Evolutionary conservation across 768 basidiomycete genomes (phyloP), one percentile per base, ranked within the genome.

Genomic region (Boletus rubropictus): DNA sequence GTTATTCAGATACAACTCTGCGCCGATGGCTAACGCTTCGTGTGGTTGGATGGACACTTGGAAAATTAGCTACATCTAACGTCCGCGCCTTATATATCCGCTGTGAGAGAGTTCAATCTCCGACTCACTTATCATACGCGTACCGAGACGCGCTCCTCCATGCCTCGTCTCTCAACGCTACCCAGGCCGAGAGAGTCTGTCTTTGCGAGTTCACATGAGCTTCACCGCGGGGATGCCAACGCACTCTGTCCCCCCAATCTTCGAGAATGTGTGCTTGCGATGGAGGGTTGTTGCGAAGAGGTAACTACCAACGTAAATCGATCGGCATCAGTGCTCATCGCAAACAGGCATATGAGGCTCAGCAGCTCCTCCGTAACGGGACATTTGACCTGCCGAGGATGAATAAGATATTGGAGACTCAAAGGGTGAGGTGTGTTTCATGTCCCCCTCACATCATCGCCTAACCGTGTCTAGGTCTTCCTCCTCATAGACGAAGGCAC

Each of bases 241-340:
- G 77, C 80, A 0, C 72, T 76, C 47, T 89, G 85, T 57, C 85
- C 85, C 3, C 84, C 80, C 0, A 80, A 80, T 63, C 70, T 89
- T 15, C 75, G 74, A 43, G 87, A 88, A 65, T 88, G 87, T 57
- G 87, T 89, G 4, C 69, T 76, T 54, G 81, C 83, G 1, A 80
- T 89, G 77, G 84, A 88, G 56, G 84, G 87, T 54, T 88, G 86
- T 55, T 89, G 85, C 58, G 82, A 87, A 61, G 83, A 88, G 79
- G 84, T 80, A 49, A 43, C 67, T n/a, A 51, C 32, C 4, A 33
- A 11, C 32, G 11, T 35, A 22, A 18, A 15, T 36, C 29, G 22
- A 49, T 27, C 27, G 10, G 32, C 40, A 3, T 33, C 36, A 3
- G 41, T 42, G 35, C 39, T 52, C 39, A 54, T 38, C 8, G 11